Percentiles rank a stretch among this genome's conserved stretches.
phyloP scores from a whole-genome alignment of 768 basidiomycete genomes.

The Suillus luteus region DNA sequence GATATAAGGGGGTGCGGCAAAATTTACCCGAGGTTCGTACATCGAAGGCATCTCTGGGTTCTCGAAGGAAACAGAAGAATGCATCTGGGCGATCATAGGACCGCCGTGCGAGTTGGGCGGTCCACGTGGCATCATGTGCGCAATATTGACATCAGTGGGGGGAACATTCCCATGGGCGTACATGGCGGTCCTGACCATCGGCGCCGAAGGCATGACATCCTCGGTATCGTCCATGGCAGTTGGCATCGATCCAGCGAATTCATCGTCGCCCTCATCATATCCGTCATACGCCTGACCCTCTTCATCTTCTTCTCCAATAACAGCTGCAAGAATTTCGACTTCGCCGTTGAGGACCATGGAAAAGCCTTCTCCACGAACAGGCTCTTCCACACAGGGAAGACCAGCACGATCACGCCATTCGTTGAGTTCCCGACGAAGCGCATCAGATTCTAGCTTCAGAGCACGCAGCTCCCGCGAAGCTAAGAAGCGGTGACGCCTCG shows the following conservation, averaged over 20 bases:
- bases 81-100: conserved; percentile 49
- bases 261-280: conserved; percentile 46
- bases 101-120: conserved; percentile 31
- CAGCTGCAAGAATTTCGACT: conserved; percentile 60
- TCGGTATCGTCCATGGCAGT: conserved; percentile 33
- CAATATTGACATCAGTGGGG: conserved; percentile 27
- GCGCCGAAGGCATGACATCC: conserved; percentile 29
- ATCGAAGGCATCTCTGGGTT: conserved; percentile 51
- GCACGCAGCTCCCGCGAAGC: conserved; percentile 81
- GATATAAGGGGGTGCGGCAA: conserved; percentile 21
- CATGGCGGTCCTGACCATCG: conserved; percentile 38
- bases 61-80: conserved; percentile 48
- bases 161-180: conserved; percentile 39
- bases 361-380: conserved; percentile 71
- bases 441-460: conserved; percentile 80
- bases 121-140: conserved; percentile 27
- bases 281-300: conserved; percentile 43
- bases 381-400: conserved; percentile 73
- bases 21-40: conserved; percentile 45
- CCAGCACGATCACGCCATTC: conserved; percentile 85
- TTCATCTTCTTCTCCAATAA: conserved; percentile 58
- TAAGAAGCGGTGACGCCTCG: conserved; percentile 77
- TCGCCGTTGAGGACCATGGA: conserved; percentile 70
- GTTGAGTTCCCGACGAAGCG: conserved; percentile 88
- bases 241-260: conserved; percentile 31